Conservation (phyloP, 192 early-diverging fungal species). For the Coemansia sp. region DNA sequence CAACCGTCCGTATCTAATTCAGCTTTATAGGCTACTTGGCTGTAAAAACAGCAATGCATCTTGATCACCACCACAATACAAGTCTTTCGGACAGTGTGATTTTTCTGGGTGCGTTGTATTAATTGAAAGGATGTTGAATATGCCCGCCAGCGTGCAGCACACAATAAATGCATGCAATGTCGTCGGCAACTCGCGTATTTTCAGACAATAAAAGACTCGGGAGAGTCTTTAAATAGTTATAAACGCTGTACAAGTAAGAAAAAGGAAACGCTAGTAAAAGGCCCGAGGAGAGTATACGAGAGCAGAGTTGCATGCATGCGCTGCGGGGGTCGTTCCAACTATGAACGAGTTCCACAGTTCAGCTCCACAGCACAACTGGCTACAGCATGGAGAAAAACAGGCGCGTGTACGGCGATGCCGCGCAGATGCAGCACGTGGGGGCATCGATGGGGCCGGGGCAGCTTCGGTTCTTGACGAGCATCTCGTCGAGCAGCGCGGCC, state of each 20-base stretch:
- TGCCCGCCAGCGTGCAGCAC: background rate
- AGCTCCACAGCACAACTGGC: background rate
- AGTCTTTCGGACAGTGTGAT: background rate
- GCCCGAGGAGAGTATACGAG: too few relatives aligned
- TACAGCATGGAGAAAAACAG: slow-evolving; percentile 53
- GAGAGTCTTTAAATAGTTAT: background rate
- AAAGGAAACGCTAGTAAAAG: slow-evolving; percentile 1
- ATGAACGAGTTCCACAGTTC: too few relatives aligned
- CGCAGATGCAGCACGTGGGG: slow-evolving; percentile 39
- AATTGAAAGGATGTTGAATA: background rate
- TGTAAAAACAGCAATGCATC: too few relatives aligned
- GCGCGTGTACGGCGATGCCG: slow-evolving; percentile 46
- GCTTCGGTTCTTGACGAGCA: slow-evolving; percentile 17
- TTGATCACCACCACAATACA: too few relatives aligned
- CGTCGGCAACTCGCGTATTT: background rate
- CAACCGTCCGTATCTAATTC: too few relatives aligned
- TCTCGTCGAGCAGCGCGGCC: slow-evolving; percentile 22
- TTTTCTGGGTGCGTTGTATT: background rate
- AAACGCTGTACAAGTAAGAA: slow-evolving; percentile 6
- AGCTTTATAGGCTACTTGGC: too few relatives aligned
- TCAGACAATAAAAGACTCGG: background rate
- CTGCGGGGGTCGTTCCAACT: background rate
- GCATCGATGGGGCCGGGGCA: slow-evolving; percentile 23
- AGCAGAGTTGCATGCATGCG: slow-evolving; percentile 2
- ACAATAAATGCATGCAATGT: background rate